These are phyloP conservation scores for Lentinula boryana DNA, from an alignment of 768 basidiomycete genomes.

Conservation along the genomic window DNA sequence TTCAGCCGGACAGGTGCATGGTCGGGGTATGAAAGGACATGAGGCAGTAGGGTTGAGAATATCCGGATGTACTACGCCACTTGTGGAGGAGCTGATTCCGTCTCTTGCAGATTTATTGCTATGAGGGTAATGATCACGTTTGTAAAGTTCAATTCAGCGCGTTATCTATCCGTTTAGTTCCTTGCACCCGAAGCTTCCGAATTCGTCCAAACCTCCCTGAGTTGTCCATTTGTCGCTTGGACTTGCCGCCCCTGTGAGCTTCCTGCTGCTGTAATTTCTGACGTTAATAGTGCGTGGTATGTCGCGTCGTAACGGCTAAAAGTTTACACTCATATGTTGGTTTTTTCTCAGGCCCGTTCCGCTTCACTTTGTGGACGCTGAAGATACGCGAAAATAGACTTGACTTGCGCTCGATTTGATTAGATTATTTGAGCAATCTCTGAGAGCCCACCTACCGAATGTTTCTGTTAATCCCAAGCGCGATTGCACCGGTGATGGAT, in stretches of 20 bases:
- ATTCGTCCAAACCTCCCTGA: background rate
- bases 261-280: background rate
- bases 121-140: background rate
- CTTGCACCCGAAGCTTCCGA: background rate
- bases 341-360: background rate
- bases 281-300: background rate
- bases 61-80: background rate
- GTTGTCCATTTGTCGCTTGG: background rate
- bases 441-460: slow-evolving; percentile 17
- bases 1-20: background rate
- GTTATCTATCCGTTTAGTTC: background rate
- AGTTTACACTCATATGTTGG: too few species aligned
- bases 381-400: background rate
- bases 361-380: background rate
- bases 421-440: background rate
- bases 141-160: background rate
- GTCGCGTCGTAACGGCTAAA: background rate
- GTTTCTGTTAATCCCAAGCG: slow-evolving; percentile 24
- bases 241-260: background rate
- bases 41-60: background rate
- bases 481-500: slow-evolving; percentile 18
- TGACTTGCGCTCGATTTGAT: too few species aligned
- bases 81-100: background rate
- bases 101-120: background rate
- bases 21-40: background rate